Conservation (phyloP, 305 asterid genomes). For the Solanum hybrid region DNA sequence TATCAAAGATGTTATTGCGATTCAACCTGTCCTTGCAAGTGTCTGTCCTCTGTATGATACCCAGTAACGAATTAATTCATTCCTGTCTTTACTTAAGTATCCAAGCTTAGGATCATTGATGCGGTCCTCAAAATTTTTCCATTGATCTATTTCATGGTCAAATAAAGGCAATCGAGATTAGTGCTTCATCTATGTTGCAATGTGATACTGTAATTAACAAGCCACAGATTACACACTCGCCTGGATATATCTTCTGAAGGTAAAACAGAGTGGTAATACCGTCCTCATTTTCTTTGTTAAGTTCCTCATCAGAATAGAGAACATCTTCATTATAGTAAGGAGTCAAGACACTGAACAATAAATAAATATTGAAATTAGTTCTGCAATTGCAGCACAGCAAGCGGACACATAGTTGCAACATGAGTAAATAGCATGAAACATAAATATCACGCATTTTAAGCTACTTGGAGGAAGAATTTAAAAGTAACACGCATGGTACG, state of each 20-base stretch:
- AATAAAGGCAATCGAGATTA: constrained; percentile 14
- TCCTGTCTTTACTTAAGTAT: constrained; percentile 31
- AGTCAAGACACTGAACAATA: constrained; percentile 71
- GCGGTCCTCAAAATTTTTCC: constrained; percentile 82
- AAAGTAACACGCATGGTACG: not conserved
- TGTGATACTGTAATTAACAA: constrained; percentile 9
- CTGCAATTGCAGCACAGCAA: constrained; percentile 9
- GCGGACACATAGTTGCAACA: not conserved
- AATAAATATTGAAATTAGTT: constrained; percentile 17
- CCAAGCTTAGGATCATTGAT: constrained; percentile 46
- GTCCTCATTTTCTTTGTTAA: constrained; percentile 86
- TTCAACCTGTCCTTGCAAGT: constrained; percentile 89
- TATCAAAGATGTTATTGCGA: constrained; percentile 7
- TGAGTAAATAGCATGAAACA: not conserved
- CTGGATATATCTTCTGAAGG: constrained; percentile 94
- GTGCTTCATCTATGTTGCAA: not conserved
- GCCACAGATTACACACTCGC: constrained; percentile 30
- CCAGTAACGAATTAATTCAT: constrained; percentile 78
- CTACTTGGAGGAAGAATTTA: not conserved
- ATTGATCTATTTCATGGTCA: constrained; percentile 47
- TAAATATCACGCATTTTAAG: not conserved
- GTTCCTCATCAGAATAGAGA: constrained; percentile 87
- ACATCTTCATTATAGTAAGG: constrained; percentile 92
- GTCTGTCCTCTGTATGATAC: constrained; percentile 98
- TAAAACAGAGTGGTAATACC: constrained; percentile 85